Evolutionary conservation across 345 rosid genomes (phyloP), one percentile per base, ranked within the genome.

Genomic region (Boechera divaricarpa): DNA sequence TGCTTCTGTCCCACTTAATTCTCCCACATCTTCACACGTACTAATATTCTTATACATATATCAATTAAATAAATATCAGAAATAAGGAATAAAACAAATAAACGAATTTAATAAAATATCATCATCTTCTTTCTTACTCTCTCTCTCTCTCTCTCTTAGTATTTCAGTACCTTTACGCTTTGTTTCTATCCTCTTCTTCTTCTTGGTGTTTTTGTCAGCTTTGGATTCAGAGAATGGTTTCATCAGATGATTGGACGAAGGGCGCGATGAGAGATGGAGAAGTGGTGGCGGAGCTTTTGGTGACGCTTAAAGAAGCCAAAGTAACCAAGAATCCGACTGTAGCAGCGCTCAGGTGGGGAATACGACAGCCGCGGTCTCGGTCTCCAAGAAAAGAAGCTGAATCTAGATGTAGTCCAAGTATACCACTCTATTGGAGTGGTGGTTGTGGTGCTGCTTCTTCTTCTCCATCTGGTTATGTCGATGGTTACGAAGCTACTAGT

Each of bases 361-460:
- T 81, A 48, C 80, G 86, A 53, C 92, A 83, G 77, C 88, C 85
- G 16, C 64, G 95, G 80, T 80, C 90, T 5, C 79, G 83, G 74
- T 52, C 79, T 44, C 39, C 67, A n/a, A 71, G 89, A 47, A 83
- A 67, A 31, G 84, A 84, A 67, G 76, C 73, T 32, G 90, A 90
- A 48, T 63, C 81, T 7, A 79, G 89, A 75, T 80, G 85, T 74
- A 90, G 92, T 67, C 95, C 95, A 6, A 88, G 89, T 33, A 90
- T 92, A 4, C 91, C 95, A 6, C 92, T 90, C 16, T 86, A 91
- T 31, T 90, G 95, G 95, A 88, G 86, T 79, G 85, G 90, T 3
- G 75, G 75, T 69, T 61, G 60, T 36, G 79, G 72, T 35, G 78
- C 18, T 64, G 79, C 73, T 45, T 70, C 68, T 29, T 85, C 82